These are phyloP conservation scores for Hypomontagnella submonticulosa DNA, from an alignment of 495 filamentous ascomycete genomes.

Conservation along the genomic window DNA sequence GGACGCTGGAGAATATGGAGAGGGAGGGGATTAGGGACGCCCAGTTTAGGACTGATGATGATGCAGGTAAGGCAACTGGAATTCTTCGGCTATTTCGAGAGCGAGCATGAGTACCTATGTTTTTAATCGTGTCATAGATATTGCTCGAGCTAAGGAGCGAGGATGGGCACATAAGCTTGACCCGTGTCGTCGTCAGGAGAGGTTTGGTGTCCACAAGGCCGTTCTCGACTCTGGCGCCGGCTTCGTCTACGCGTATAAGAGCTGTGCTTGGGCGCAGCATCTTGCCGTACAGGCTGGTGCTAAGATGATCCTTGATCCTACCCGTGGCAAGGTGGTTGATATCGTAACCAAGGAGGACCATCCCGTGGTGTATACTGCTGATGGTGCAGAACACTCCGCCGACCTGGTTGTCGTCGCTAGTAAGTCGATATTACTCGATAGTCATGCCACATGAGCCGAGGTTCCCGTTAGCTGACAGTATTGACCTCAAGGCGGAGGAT, in stretches of 20 bases:
- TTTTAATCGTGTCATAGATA: slow-evolving; percentile 18
- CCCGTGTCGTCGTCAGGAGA: slow-evolving; percentile 34
- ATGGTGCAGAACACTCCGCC: slow-evolving; percentile 46
- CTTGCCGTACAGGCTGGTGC: slow-evolving; percentile 50
- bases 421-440: slow-evolving; percentile 4
- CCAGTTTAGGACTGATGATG: slow-evolving; percentile 47
- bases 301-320: slow-evolving; percentile 48
- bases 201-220: slow-evolving; percentile 46
- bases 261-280: slow-evolving; percentile 56
- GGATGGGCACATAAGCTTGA: slow-evolving; percentile 50
- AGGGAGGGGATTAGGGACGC: slow-evolving; percentile 47
- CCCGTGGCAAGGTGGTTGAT: slow-evolving; percentile 43
- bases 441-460: not conserved
- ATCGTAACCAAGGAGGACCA: slow-evolving; percentile 14
- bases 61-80: slow-evolving; percentile 46
- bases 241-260: slow-evolving; percentile 55
- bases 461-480: slow-evolving; percentile 7
- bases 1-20: slow-evolving; percentile 50
- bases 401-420: slow-evolving; percentile 46
- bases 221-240: slow-evolving; percentile 56
- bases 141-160: slow-evolving; percentile 40
- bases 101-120: no score
- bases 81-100: no score
- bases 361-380: slow-evolving; percentile 48
- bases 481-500: slow-evolving; percentile 41